phyloP scores from a whole-genome alignment of 371 early-diverging fungal species.

The Mortierella sp. region DNA sequence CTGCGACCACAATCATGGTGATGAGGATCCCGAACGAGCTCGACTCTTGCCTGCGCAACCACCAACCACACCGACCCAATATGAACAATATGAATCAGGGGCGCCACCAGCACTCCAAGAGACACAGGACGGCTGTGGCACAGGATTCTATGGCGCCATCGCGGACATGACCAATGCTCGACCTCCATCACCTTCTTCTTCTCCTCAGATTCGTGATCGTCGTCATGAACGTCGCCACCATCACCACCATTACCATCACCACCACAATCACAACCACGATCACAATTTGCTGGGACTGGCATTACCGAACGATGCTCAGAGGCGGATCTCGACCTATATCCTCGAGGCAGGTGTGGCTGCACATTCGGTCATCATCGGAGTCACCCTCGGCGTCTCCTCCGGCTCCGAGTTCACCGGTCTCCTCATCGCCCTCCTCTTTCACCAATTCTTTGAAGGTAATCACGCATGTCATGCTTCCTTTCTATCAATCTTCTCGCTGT shows the following conservation, averaged over 20 bases:
- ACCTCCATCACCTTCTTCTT: not conserved
- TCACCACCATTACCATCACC: conserved; percentile 19
- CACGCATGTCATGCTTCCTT: not conserved
- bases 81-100: no score
- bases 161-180: not conserved
- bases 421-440: conserved; percentile 86
- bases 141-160: not conserved
- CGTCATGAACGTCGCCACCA: not conserved
- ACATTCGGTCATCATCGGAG: conserved; percentile 91
- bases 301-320: conserved; percentile 20
- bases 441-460: conserved; percentile 66
- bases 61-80: no score
- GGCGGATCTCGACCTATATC: conserved; percentile 60
- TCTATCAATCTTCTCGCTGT: conserved; percentile 58
- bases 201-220: not conserved
- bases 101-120: no score
- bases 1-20: not conserved
- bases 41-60: conserved; percentile 12
- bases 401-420: conserved; percentile 76
- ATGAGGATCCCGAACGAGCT: conserved; percentile 11
- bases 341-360: conserved; percentile 88
- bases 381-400: conserved; percentile 79
- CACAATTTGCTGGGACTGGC: conserved; percentile 17
- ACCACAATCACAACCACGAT: not conserved
- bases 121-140: no score